Conservation (phyloP, 2,329 filamentous ascomycete genomes). For the Botrytis tulipae region DNA sequence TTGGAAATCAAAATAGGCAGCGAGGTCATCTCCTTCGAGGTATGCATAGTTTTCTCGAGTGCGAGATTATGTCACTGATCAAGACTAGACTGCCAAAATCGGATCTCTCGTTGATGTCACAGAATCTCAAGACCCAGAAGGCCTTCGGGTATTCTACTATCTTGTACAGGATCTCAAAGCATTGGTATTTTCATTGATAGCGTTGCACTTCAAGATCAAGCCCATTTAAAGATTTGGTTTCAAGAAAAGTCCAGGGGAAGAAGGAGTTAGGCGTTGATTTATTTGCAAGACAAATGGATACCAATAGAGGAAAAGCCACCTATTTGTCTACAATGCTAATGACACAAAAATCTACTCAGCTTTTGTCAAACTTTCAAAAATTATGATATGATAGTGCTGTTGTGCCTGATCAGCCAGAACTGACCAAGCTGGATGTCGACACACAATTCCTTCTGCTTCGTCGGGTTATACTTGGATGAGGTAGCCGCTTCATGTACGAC, state of each 20-base stretch:
- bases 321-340: slow-evolving; percentile 10
- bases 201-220: slow-evolving; percentile 95
- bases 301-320: slow-evolving; percentile 28
- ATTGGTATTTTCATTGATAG: slow-evolving; percentile 92
- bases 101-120: slow-evolving; percentile 95
- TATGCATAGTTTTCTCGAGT: slow-evolving; percentile 39
- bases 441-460: no score
- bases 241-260: slow-evolving; percentile 1
- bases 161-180: slow-evolving; percentile 97
- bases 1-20: slow-evolving; percentile 90
- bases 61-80: not conserved
- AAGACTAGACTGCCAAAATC: slow-evolving; percentile 85
- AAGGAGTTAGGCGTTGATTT: slow-evolving; percentile 35
- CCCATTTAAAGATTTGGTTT: slow-evolving; percentile 54
- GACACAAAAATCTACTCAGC: not conserved
- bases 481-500: not conserved
- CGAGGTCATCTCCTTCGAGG: slow-evolving; percentile 98
- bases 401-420: not conserved
- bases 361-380: not conserved
- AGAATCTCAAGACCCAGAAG: slow-evolving; percentile 93
- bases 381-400: not conserved
- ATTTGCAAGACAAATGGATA: slow-evolving; percentile 33
- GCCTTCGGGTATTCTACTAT: slow-evolving; percentile 96
- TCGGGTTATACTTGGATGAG: not conserved
- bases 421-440: not conserved